These are phyloP conservation scores for Fusarium veterinarium DNA, from an alignment of 2,329 filamentous ascomycete species.

Conservation along the genomic window DNA sequence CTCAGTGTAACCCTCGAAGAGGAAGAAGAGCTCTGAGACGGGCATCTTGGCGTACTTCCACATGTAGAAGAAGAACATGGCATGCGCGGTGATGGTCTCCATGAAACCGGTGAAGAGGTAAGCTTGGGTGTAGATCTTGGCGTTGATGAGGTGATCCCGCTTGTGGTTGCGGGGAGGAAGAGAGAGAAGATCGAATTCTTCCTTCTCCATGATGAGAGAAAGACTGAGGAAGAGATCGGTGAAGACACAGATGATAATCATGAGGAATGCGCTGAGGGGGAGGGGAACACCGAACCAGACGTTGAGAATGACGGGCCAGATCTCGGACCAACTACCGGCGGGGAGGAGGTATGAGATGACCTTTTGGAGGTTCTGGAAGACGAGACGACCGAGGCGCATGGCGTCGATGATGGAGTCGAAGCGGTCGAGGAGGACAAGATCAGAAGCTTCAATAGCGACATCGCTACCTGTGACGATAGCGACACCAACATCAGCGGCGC, in stretches of 20 bases:
- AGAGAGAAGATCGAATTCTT: conserved; percentile 64
- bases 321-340: conserved; percentile 66
- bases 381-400: conserved; percentile 59
- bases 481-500: conserved; percentile 76
- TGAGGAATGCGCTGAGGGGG: conserved; percentile 63
- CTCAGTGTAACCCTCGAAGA: conserved; percentile 59
- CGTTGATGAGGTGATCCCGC: conserved; percentile 63
- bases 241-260: conserved; percentile 69
- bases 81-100: conserved; percentile 61
- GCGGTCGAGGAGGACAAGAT: conserved; percentile 76
- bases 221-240: conserved; percentile 64
- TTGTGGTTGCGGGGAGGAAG: conserved; percentile 62
- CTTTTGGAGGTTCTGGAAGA: conserved; percentile 57
- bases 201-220: conserved; percentile 65
- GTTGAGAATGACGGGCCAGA: conserved; percentile 67
- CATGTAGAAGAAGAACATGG: conserved; percentile 67
- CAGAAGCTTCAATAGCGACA: conserved; percentile 72
- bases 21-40: conserved; percentile 59
- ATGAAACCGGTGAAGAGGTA: conserved; percentile 65
- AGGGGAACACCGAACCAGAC: conserved; percentile 66
- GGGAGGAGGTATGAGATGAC: conserved; percentile 60
- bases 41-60: conserved; percentile 61
- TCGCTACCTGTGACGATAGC: conserved; percentile 73
- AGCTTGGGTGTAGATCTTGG: conserved; percentile 62
- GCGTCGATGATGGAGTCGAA: conserved; percentile 78